Base-by-base conservation (phyloP, 2,329 filamentous ascomycete species). In the Metarhizium brunneum region DNA sequence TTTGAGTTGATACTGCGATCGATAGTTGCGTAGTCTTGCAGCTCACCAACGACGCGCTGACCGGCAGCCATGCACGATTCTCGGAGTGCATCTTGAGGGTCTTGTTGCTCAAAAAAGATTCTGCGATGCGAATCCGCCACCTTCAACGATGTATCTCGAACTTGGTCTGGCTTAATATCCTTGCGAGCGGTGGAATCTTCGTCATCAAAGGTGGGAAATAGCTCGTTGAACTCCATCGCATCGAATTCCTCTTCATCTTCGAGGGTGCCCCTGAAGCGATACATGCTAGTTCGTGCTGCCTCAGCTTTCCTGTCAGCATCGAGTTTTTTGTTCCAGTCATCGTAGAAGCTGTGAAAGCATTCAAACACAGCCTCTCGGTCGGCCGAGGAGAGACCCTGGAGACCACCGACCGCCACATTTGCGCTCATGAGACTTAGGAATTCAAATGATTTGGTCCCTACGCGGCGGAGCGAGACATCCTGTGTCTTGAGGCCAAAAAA, bases 301-400 rank as follows among this genome's bases (percentile, higher is more conserved):
- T 88, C 84, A 50, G 88, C 82, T 63, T 85, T 83, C 63, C 90
- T 87, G 60, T 96, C 92, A 20, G 83, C 77, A 54, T 86, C 81
- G 2, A 96, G 80, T 65, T 87, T 86, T 52, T 82, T 80, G 62
- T 83, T 88, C 92, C 92, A 99, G 52, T 91, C 80, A 16, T 83
- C 73, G 64, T 92, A 95, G 64, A 95, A 86, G 16, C 75, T 76
- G 53, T 88, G 82, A 58, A 96, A 84, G 18, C 84, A 79, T 61
- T 81, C 78, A 54, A 87, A 84, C 2, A 92, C 69, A 8, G 78
- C 69, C 32, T 80, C 74, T 29, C 83, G 78, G 13, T 77, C 68
- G 51, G 69, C 61, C 2, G 64, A 56, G 47, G 73, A 62, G 52
- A 82, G 67, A 58, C 69, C 68, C 43, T 69, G 61, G 1, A 75